Evolutionary conservation across 257 asterid genomes (phyloP), one percentile per base, ranked within the genome.

Genomic region (Fraxinus cuspidata): DNA sequence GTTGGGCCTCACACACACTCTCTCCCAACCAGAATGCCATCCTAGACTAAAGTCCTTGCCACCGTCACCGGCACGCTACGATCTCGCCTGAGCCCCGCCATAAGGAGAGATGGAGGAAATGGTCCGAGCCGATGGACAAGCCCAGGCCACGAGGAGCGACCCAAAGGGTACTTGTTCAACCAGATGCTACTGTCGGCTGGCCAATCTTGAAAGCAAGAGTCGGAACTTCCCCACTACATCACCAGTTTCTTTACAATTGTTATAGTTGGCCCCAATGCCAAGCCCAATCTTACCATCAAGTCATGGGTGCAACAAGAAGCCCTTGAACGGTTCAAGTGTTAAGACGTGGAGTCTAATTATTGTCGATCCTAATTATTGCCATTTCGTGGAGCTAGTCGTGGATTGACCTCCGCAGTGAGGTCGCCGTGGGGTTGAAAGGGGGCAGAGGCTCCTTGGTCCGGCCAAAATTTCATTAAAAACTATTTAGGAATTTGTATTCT

Each of bases 131-230:
- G 87, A 34, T 87, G 86, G 82, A 12, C 80, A 18, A 65, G 85
- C 6, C 71, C 82, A 15, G 86, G 88, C 53, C 90, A 84, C 81
- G 88, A 86, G 66, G 87, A 88, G 67, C 81, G 88, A 51, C 92
- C 96, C 66, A 91, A 89, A 70, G 94, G 97, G 13, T 87, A 88
- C 81, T 81, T 90, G 19, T 88, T 89, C 86, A 88, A 81, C 80
- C 89, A 91, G 44, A 84, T 89, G 10, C 95, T 92, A 25, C 86
- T 81, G 51, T 92, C 92, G 12, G 84, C 90, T 7, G 92, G 94
- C 25, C 86, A 81, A 73, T 84, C 92, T 18, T 85, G 92, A 10
- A 89, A 86, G 66, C 89, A 89, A 87, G 90, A 89, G 25, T 84
- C 86, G 88, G 88, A 86, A 71, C 85, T 86, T 10, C 88, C 88